Evolutionary conservation across 2,329 filamentous ascomycete species (phyloP), one percentile per base, ranked within the genome.

Genomic region (Sporothrix sp.): DNA sequence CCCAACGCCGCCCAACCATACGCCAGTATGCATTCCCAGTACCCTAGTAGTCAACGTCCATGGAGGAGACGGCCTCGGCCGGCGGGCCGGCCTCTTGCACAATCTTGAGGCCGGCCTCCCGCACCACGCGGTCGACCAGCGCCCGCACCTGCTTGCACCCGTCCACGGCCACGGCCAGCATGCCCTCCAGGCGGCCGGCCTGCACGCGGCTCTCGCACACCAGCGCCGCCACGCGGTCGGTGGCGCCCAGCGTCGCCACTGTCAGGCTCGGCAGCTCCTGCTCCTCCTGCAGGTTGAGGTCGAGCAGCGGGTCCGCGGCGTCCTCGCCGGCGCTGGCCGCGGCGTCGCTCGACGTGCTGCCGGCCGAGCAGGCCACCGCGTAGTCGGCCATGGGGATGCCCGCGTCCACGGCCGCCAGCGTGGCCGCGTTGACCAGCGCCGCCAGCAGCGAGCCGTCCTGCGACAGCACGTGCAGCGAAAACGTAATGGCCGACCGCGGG

Each of bases 321-420:
- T n/a, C 65, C 53, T 86, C 84, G 5, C 63, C 64, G 54, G 86
- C 84, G 61, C 85, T 82, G 51, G 78, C 79, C 1, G 74, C 72
- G 0, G 78, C 72, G 58, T 84, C 78, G 0, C 80, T 77, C 0
- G 82, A 82, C 0, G 85, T 87, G 13, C 84, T 86, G 4, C 90
- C 93, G 0, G 88, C 86, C 1, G 90, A 95, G 68, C 87, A 94
- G 6, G 90, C 88, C 20, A 83, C 82, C 3, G 97, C 78, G 63
- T 96, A 94, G 63, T 95, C 88, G 3, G 82, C 81, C 90, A 97
- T 96, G 21, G 93, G 93, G 18, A 98, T 84, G 48, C 93, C 93
- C 1, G 93, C 93, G 64, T 98, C 93, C 55, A 97, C 84, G 20
- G 97, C 79, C 0, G 93, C 93, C 11, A 98, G 79, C 0, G 91